Evolutionary conservation across 306 rosid species (phyloP).

Genomic region (Casuarina glauca): DNA sequence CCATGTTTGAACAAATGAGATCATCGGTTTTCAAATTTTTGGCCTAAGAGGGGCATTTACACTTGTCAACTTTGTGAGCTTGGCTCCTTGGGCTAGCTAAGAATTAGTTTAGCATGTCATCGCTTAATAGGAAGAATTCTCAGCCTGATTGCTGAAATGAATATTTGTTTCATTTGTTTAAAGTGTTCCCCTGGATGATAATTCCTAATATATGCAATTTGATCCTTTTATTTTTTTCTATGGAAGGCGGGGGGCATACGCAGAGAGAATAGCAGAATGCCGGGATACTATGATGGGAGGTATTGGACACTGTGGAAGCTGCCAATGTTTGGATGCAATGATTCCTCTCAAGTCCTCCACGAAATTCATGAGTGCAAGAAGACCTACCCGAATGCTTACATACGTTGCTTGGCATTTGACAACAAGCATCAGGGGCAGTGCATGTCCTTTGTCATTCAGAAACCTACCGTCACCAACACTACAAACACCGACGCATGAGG

Average conservation of each 20-base stretch:
- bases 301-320: constrained; percentile 90
- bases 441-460: constrained; percentile 72
- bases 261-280: constrained; percentile 61
- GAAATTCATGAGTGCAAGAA: constrained; percentile 66
- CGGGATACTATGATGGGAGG: constrained; percentile 89
- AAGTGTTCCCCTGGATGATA: background rate
- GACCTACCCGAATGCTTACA: constrained; percentile 63
- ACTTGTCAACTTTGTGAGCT: too few relatives aligned
- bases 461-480: constrained; percentile 26
- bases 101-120: background rate
- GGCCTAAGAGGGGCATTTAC: background rate
- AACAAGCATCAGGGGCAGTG: constrained; percentile 63
- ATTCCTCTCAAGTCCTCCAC: constrained; percentile 54
- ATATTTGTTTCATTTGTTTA: background rate
- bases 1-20: background rate
- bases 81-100: too few relatives aligned
- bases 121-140: background rate
- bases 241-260: constrained; percentile 51
- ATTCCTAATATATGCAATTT: constrained; percentile 7
- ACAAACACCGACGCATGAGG: constrained; percentile 7
- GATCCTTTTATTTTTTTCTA: background rate
- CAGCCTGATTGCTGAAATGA: background rate
- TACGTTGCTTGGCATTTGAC: constrained; percentile 74
- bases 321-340: constrained; percentile 75
- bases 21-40: background rate